Conservation (phyloP, 1,284 basidiomycete genomes). For the Puccinia horiana region DNA sequence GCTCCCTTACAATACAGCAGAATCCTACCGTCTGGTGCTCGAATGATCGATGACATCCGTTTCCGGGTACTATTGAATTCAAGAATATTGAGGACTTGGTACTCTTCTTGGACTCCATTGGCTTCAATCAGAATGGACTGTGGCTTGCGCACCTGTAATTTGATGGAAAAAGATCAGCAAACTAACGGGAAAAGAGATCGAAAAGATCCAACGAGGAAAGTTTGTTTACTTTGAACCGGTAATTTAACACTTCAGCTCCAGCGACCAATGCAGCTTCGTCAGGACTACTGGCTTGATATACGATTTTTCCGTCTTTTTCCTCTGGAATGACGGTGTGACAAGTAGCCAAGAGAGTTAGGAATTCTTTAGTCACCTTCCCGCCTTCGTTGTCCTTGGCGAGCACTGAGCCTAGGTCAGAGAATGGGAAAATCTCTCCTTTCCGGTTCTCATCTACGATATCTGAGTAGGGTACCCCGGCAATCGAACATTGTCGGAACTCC, state of each 20-base stretch:
- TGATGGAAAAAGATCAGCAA: constrained; percentile 23
- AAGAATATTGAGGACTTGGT: constrained; percentile 91
- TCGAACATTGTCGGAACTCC: constrained; percentile 90
- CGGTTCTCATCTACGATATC: constrained; percentile 82
- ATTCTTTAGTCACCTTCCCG: constrained; percentile 74
- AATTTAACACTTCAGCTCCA: constrained; percentile 88
- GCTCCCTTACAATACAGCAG: constrained; percentile 97
- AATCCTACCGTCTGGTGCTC: constrained; percentile 83
- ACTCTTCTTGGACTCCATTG: constrained; percentile 73
- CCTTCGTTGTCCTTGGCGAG: constrained; percentile 71
- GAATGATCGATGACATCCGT: constrained; percentile 92
- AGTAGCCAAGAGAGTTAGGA: constrained; percentile 85
- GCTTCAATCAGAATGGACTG: constrained; percentile 88
- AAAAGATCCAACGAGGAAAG: not conserved
- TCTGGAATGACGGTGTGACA: constrained; percentile 99
- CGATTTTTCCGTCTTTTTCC: constrained; percentile 68
- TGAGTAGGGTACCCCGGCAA: constrained; percentile 85
- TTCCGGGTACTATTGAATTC: constrained; percentile 98
- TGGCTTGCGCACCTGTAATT: constrained; percentile 73
- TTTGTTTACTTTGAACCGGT: constrained; percentile 79
- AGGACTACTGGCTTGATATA: constrained; percentile 94
- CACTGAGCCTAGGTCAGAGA: constrained; percentile 65
- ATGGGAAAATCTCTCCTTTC: constrained; percentile 63
- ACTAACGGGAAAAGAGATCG: constrained; percentile 15
- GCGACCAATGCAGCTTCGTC: constrained; percentile 95